Conservation (phyloP, 306 rosid genomes). For the Betula pendula region DNA sequence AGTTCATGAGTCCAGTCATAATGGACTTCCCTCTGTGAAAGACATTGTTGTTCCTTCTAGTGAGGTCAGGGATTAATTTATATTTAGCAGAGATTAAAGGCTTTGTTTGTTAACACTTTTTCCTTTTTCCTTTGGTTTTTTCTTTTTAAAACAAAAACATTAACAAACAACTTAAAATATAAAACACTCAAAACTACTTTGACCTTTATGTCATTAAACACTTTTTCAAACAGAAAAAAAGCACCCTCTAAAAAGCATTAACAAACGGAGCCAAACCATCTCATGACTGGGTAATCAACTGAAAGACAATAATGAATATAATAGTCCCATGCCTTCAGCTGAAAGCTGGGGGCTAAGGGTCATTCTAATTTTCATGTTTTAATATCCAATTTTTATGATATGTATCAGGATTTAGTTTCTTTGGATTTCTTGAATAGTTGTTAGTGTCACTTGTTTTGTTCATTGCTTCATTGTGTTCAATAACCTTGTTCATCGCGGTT, state of each 20-base stretch:
- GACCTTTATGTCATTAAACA: too few species aligned
- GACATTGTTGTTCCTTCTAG: slow-evolving; percentile 27
- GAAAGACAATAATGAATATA: not conserved
- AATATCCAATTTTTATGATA: too few species aligned
- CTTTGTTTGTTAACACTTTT: too few species aligned
- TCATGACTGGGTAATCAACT: slow-evolving; percentile 12
- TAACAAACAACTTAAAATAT: too few species aligned
- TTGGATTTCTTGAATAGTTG: too few species aligned
- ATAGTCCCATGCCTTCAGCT: not conserved
- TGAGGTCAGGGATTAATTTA: slow-evolving; percentile 39
- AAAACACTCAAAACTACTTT: too few species aligned
- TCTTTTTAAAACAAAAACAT: too few species aligned
- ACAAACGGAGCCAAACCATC: too few species aligned
- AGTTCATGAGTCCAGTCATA: slow-evolving; percentile 23
- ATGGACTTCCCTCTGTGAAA: slow-evolving; percentile 23
- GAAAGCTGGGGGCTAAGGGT: not conserved
- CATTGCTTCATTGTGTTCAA: not conserved
- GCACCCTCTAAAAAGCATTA: too few species aligned
- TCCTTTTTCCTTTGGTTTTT: too few species aligned
- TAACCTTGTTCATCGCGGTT: not conserved
- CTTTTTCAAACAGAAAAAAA: too few species aligned
- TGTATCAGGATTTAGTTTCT: too few species aligned
- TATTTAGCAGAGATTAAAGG: not conserved
- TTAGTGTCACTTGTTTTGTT: not conserved
- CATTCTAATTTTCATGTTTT: not conserved